Percentiles rank a stretch among this genome's conserved stretches.
Evolutionary conservation across 106 monocot species (phyloP).

Genomic region (Phalaenopsis equestris): DNA sequence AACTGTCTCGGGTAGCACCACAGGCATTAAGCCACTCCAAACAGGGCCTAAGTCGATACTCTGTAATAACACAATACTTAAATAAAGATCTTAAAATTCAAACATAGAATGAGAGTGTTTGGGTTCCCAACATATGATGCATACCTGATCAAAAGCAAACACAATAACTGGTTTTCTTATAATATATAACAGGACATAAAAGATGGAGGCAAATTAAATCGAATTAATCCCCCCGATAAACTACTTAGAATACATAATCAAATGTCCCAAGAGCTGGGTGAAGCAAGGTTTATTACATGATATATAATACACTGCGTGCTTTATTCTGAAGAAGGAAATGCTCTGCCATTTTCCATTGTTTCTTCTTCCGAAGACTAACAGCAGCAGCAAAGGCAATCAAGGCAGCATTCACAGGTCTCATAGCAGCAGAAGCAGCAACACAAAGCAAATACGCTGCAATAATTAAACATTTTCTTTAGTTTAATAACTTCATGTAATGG

Average conservation of each 20-base stretch:
- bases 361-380: slow-evolving; percentile 5
- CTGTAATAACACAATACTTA: too few relatives aligned
- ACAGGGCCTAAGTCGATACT: too few relatives aligned
- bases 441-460: slow-evolving; percentile 27
- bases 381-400: slow-evolving; percentile 51
- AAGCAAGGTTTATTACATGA: not conserved
- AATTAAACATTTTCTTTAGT: too few relatives aligned
- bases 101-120: too few relatives aligned
- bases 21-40: too few relatives aligned
- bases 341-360: not conserved
- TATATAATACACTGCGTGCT: not conserved
- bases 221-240: not conserved
- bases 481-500: too few relatives aligned
- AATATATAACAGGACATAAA: not conserved
- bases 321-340: not conserved
- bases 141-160: too few relatives aligned
- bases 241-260: not conserved
- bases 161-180: not conserved
- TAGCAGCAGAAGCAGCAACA: slow-evolving; percentile 49
- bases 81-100: too few relatives aligned
- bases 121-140: too few relatives aligned
- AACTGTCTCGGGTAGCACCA: too few relatives aligned
- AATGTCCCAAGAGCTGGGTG: not conserved
- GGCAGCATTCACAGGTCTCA: slow-evolving; percentile 67
- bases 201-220: not conserved